phyloP scores from a whole-genome alignment of 2,329 filamentous ascomycete species.

The Paraconiothyrium sp. region DNA sequence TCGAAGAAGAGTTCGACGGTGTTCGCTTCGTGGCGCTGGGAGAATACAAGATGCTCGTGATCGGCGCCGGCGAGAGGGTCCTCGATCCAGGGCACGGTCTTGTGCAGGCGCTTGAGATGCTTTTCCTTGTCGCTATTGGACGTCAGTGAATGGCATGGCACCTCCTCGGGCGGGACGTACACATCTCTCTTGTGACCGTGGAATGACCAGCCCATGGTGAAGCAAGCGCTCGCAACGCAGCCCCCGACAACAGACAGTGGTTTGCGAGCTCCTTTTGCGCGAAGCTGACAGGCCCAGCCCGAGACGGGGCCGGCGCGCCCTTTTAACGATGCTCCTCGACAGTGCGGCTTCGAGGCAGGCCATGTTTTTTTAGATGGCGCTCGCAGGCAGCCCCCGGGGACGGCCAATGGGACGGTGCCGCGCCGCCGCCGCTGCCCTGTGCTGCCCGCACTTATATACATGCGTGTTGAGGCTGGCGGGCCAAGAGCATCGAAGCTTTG shows the following conservation, averaged over 20 bases:
- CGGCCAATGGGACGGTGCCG: conserved; percentile 8
- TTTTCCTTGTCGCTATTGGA: conserved; percentile 44
- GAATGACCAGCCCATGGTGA: conserved; percentile 44
- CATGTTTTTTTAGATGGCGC: conserved; percentile 9
- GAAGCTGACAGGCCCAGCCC: not conserved
- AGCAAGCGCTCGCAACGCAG: not conserved
- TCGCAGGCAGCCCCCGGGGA: not conserved
- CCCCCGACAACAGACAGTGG: not conserved
- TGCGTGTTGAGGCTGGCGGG: conserved; percentile 6
- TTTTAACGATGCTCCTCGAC: conserved; percentile 9
- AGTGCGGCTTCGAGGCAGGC: conserved; percentile 2
- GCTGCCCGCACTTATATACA: not conserved
- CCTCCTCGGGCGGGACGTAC: conserved; percentile 25
- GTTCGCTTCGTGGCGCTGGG: conserved; percentile 52
- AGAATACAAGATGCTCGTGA: conserved; percentile 47
- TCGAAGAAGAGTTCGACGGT: conserved; percentile 51
- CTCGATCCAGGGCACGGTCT: conserved; percentile 46
- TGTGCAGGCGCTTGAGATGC: conserved; percentile 47
- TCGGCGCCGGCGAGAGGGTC: conserved; percentile 49
- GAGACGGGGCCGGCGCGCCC: not conserved
- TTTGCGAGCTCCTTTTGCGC: not conserved
- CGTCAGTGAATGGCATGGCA: conserved; percentile 16
- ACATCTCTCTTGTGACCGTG: conserved; percentile 41
- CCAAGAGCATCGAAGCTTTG: conserved; percentile 7
- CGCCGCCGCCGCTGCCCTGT: not conserved